phyloP scores from a whole-genome alignment of 148 eudicot genomes.

The Chenopodium suecicum region DNA sequence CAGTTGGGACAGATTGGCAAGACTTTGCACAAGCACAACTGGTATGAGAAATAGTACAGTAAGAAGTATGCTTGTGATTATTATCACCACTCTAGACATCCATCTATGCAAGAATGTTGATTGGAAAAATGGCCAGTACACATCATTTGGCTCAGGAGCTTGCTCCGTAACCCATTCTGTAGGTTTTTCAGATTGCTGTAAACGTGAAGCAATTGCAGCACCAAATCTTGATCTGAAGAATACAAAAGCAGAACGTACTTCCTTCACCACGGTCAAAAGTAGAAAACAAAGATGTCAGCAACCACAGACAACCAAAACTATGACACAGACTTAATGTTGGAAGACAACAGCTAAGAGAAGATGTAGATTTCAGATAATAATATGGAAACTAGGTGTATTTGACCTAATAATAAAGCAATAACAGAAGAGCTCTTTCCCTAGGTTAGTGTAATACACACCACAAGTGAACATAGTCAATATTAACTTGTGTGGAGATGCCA shows the following conservation, averaged over 20 bases:
- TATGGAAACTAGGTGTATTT: too few relatives aligned
- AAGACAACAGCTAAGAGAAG: too few relatives aligned
- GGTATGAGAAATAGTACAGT: constrained; percentile 64
- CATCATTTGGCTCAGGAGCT: constrained; percentile 86
- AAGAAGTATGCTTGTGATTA: constrained; percentile 49
- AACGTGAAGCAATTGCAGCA: constrained; percentile 55
- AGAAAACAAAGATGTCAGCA: constrained; percentile 22
- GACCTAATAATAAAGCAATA: too few relatives aligned
- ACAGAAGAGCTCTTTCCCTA: too few relatives aligned
- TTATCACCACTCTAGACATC: constrained; percentile 52
- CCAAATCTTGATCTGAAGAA: constrained; percentile 75
- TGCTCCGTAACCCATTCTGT: constrained; percentile 63
- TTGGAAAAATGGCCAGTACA: constrained; percentile 75
- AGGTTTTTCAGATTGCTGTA: constrained; percentile 65
- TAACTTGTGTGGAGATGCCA: not conserved
- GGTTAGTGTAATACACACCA: not conserved
- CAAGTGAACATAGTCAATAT: not conserved
- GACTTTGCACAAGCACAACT: constrained; percentile 71
- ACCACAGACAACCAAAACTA: constrained; percentile 5
- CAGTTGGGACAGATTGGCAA: constrained; percentile 61
- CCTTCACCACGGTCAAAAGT: constrained; percentile 37
- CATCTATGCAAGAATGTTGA: constrained; percentile 63
- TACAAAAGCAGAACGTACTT: constrained; percentile 82
- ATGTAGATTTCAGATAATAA: too few relatives aligned
- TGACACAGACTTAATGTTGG: too few relatives aligned